Conservation (phyloP, 2,329 filamentous ascomycete species). For the Aspergillus clavatus region DNA sequence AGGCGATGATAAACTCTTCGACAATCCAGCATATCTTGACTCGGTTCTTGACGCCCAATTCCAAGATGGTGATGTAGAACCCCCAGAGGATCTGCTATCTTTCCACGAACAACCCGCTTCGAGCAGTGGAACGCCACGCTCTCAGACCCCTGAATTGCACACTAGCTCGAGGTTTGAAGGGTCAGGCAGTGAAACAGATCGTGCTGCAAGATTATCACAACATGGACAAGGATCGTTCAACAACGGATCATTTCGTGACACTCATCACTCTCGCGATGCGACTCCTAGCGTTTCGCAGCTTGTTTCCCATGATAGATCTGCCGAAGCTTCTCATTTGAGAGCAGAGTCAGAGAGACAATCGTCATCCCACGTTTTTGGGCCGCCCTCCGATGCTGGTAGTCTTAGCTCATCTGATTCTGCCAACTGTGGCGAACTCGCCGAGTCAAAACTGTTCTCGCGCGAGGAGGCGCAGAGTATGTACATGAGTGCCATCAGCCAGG, state of each 20-base stretch:
- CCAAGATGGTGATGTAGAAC: slow-evolving; percentile 30
- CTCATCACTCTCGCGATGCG: slow-evolving; percentile 4
- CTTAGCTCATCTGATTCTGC: slow-evolving; percentile 19
- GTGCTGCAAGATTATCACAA: background rate
- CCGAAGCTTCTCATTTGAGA: background rate
- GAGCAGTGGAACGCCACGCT: slow-evolving; percentile 15
- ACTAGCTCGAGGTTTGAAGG: slow-evolving; percentile 1
- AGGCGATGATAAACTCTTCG: slow-evolving; percentile 28
- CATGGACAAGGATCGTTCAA: background rate
- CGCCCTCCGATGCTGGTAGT: slow-evolving; percentile 23
- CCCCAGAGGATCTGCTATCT: slow-evolving; percentile 14
- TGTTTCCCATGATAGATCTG: slow-evolving; percentile 2
- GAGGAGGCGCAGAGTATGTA: slow-evolving; percentile 50
- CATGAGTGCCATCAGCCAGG: slow-evolving; percentile 53
- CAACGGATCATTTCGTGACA: background rate
- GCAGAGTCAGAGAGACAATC: slow-evolving; percentile 3
- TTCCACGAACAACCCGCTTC: slow-evolving; percentile 3
- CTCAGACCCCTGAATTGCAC: slow-evolving; percentile 15
- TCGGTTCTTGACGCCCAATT: slow-evolving; percentile 35
- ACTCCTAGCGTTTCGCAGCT: background rate
- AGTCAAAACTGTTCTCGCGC: slow-evolving; percentile 45
- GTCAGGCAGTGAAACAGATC: slow-evolving; percentile 4
- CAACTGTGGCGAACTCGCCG: slow-evolving; percentile 36
- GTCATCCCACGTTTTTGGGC: slow-evolving; percentile 10
- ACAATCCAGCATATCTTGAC: slow-evolving; percentile 37